Evolutionary conservation across 805 yeast species (phyloP).

Genomic region (Barnettozyma pratensis): DNA sequence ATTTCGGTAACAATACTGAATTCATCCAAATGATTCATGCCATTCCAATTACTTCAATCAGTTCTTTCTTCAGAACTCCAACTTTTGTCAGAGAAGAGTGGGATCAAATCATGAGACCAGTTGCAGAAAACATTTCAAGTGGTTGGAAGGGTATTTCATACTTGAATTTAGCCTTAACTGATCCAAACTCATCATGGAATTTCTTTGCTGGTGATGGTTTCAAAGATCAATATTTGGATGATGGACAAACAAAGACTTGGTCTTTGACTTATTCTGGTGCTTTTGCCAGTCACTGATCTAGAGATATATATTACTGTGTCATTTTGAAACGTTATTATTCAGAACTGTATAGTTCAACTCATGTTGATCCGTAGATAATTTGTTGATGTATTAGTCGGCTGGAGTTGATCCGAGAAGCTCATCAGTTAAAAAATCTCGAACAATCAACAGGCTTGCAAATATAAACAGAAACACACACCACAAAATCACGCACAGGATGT

Average conservation of each 20-base stretch:
- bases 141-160: slow-evolving; percentile 75
- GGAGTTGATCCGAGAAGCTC: too few species aligned
- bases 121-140: slow-evolving; percentile 45
- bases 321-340: too few species aligned
- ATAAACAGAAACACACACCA: too few species aligned
- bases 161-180: slow-evolving; percentile 68
- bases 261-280: slow-evolving; percentile 68
- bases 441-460: too few species aligned
- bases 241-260: slow-evolving; percentile 88
- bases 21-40: slow-evolving; percentile 79
- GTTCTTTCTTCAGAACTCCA: slow-evolving; percentile 52
- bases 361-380: too few species aligned
- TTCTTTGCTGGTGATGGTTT: slow-evolving; percentile 57
- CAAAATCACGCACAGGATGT: not conserved
- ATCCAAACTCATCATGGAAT: slow-evolving; percentile 57
- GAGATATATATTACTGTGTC: too few species aligned
- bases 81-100: slow-evolving; percentile 60
- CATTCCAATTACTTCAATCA: slow-evolving; percentile 65
- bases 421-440: too few species aligned
- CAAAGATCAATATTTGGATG: slow-evolving; percentile 55
- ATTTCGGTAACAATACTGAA: slow-evolving; percentile 67
- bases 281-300: slow-evolving; percentile 11
- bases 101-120: slow-evolving; percentile 41
- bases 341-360: too few species aligned
- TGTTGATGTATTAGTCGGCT: too few species aligned